A percentile compares a stretch with the other conserved stretches of the same genome.
These are phyloP conservation scores for Saccharomycopsis capsularis DNA, from an alignment of 805 yeast genomes.

Conservation along the genomic window DNA sequence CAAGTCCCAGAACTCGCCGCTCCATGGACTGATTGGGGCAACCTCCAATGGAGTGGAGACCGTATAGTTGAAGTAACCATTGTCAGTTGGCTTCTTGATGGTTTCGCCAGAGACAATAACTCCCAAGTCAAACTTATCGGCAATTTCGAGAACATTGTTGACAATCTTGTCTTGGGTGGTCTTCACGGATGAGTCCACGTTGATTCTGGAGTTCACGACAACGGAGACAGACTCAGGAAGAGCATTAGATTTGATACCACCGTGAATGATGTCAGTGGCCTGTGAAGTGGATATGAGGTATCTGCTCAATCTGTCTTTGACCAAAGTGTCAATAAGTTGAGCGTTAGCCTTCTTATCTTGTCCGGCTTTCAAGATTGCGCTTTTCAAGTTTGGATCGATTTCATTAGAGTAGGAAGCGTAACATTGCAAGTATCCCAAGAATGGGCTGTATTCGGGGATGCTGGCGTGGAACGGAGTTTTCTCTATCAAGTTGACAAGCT, in stretches of 20 bases:
- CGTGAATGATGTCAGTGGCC: slow-evolving; percentile 58
- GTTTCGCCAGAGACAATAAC: slow-evolving; percentile 34
- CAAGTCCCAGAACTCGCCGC: slow-evolving; percentile 43
- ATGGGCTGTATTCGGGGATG: slow-evolving; percentile 52
- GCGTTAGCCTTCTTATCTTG: slow-evolving; percentile 31
- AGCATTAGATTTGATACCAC: slow-evolving; percentile 74
- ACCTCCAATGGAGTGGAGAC: slow-evolving; percentile 34
- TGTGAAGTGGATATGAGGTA: slow-evolving; percentile 55
- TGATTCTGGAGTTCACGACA: slow-evolving; percentile 57
- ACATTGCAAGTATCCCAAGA: slow-evolving; percentile 51
- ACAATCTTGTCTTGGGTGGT: slow-evolving; percentile 36
- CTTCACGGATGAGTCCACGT: slow-evolving; percentile 45
- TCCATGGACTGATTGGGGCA: slow-evolving; percentile 47
- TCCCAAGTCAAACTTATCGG: slow-evolving; percentile 43
- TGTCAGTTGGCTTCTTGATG: slow-evolving; percentile 26
- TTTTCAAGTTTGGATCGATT: slow-evolving; percentile 26
- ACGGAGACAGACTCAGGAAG: slow-evolving; percentile 58
- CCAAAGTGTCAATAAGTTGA: slow-evolving; percentile 28
- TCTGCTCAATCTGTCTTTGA: slow-evolving; percentile 22
- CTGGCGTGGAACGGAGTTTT: slow-evolving; percentile 43
- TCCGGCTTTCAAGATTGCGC: slow-evolving; percentile 32
- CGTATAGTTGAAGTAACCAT: slow-evolving; percentile 39
- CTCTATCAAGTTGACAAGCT: slow-evolving; percentile 52
- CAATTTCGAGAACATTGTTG: slow-evolving; percentile 34
- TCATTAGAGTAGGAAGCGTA: slow-evolving; percentile 44